Evolutionary conservation across 2,329 filamentous ascomycete genomes (phyloP).

Genomic region (Ilyonectria mors-panacis): DNA sequence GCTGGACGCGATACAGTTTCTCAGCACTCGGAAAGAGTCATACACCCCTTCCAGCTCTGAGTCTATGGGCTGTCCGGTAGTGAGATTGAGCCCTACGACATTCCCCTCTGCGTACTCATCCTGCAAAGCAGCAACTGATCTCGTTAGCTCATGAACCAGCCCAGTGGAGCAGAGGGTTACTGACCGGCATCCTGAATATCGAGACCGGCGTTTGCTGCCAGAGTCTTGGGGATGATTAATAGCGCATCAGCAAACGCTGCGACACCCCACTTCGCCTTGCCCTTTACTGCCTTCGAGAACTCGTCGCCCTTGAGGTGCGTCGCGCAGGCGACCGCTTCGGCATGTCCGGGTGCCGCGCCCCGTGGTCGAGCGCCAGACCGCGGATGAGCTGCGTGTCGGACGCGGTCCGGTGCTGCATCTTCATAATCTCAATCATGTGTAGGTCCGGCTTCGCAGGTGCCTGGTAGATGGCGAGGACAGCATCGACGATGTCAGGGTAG

Average conservation of each 20-base stretch:
- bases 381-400: constrained; percentile 97
- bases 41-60: constrained; percentile 93
- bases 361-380: constrained; percentile 93
- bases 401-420: constrained; percentile 98
- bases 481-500: constrained; percentile 95
- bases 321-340: constrained; percentile 94
- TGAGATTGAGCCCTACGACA: constrained; percentile 87
- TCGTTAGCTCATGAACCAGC: constrained; percentile 35
- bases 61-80: constrained; percentile 94
- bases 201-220: constrained; percentile 95
- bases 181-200: constrained; percentile 95
- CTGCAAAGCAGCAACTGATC: constrained; percentile 83
- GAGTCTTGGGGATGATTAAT: constrained; percentile 95
- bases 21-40: constrained; percentile 94
- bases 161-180: constrained; percentile 54
- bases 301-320: constrained; percentile 88
- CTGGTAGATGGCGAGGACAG: constrained; percentile 94
- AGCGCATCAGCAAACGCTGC: constrained; percentile 95
- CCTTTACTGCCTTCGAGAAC: constrained; percentile 93
- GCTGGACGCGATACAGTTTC: constrained; percentile 94
- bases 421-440: constrained; percentile 99
- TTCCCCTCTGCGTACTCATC: constrained; percentile 90
- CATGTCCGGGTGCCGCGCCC: constrained; percentile 98
- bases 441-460: constrained; percentile 94
- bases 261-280: constrained; percentile 97